Percentiles rank a stretch among this genome's conserved stretches.
Conservation (phyloP, 2,329 filamentous ascomycete genomes). For the Penicillium polonicum region DNA sequence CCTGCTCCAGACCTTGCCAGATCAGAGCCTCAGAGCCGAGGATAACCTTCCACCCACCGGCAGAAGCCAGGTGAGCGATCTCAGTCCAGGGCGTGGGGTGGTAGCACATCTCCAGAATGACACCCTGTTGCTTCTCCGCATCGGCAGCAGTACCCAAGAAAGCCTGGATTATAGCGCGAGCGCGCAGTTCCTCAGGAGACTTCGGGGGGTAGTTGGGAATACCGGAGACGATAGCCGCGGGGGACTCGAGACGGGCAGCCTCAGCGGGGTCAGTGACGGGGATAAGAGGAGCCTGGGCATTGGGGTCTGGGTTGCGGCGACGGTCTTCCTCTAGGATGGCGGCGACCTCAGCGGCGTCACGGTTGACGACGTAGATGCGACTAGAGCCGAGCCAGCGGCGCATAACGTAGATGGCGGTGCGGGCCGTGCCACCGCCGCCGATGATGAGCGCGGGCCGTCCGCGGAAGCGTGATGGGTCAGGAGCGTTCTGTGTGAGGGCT, state of each 20-base stretch:
- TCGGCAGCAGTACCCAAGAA: constrained; percentile 34
- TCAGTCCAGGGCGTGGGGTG: constrained; percentile 69
- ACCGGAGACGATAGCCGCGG: constrained; percentile 69
- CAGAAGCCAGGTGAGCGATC: constrained; percentile 61
- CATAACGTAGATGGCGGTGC: constrained; percentile 73
- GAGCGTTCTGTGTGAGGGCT: constrained; percentile 60
- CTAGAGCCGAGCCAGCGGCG: constrained; percentile 66
- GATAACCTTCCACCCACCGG: constrained; percentile 69
- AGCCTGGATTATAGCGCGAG: constrained; percentile 53
- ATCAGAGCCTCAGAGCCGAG: constrained; percentile 75
- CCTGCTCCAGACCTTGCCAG: constrained; percentile 72
- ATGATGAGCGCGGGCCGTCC: constrained; percentile 68
- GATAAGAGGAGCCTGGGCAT: constrained; percentile 49
- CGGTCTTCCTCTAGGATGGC: constrained; percentile 62
- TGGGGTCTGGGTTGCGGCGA: constrained; percentile 52
- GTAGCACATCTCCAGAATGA: constrained; percentile 80
- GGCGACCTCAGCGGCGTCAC: constrained; percentile 65
- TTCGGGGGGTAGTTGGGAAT: constrained; percentile 74
- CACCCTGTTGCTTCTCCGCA: constrained; percentile 55
- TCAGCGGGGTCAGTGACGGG: constrained; percentile 63
- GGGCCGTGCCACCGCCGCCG: constrained; percentile 75
- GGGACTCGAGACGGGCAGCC: constrained; percentile 57
- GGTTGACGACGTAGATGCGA: constrained; percentile 74
- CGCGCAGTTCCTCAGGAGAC: constrained; percentile 60
- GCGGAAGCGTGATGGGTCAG: constrained; percentile 30